phyloP scores from a whole-genome alignment of 768 basidiomycete genomes.

The Coprinellus aureogranulatus region DNA sequence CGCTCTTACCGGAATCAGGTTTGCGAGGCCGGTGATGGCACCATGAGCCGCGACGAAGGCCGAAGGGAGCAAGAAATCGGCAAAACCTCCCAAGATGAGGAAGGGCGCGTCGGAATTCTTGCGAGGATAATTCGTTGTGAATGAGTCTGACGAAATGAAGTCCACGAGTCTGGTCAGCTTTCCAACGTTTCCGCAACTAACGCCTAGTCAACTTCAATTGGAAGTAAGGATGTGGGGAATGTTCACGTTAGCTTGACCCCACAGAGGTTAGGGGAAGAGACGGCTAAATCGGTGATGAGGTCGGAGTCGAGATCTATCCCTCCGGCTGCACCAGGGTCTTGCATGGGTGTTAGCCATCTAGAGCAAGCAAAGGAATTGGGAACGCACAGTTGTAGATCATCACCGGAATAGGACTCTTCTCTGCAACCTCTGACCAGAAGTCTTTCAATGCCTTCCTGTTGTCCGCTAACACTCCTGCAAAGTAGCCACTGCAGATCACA shows the following conservation, averaged over 20 bases:
- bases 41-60: slow-evolving; percentile 75
- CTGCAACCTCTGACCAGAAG: slow-evolving; percentile 74
- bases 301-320: slow-evolving; percentile 93
- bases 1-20: slow-evolving; percentile 67
- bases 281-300: slow-evolving; percentile 76
- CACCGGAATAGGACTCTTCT: slow-evolving; percentile 82
- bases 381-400: slow-evolving; percentile 83
- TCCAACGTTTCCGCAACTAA: slow-evolving; percentile 86
- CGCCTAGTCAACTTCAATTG: slow-evolving; percentile 9
- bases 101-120: slow-evolving; percentile 67
- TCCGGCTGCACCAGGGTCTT: slow-evolving; percentile 83
- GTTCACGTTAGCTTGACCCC: slow-evolving; percentile 85
- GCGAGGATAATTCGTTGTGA: slow-evolving; percentile 61
- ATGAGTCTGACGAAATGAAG: slow-evolving; percentile 54
- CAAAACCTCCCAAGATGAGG: slow-evolving; percentile 81
- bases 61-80: slow-evolving; percentile 79
- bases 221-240: slow-evolving; percentile 26
- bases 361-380: slow-evolving; percentile 1
- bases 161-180: slow-evolving; percentile 85
- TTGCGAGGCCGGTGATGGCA: slow-evolving; percentile 87
- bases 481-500: slow-evolving; percentile 86
- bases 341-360: slow-evolving; percentile 12
- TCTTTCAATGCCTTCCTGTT: slow-evolving; percentile 70
- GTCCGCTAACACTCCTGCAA: slow-evolving; percentile 66
- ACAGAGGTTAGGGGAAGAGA: slow-evolving; percentile 70